Percentiles rank a stretch among this genome's conserved stretches.
Evolutionary conservation across 768 basidiomycete species (phyloP).

Genomic region (Dentipellis fragilis): DNA sequence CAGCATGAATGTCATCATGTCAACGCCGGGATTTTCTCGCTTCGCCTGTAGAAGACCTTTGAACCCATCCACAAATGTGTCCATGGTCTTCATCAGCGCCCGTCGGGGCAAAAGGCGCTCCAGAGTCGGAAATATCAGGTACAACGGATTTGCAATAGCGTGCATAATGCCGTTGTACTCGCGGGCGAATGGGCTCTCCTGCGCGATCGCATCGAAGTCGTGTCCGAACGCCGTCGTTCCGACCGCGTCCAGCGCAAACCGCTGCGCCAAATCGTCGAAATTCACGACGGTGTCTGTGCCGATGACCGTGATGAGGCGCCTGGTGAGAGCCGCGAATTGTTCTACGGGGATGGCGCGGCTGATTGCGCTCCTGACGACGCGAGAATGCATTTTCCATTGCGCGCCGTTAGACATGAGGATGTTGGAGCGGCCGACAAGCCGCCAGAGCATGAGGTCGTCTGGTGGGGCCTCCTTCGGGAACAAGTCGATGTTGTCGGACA

Average conservation of each 20-base stretch:
- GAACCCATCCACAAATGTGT: conserved; percentile 21
- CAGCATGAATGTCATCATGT: conserved; percentile 27
- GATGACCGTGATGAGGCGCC: neutral
- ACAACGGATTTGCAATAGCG: conserved; percentile 24
- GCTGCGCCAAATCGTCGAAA: conserved; percentile 1
- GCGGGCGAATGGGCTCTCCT: conserved; percentile 25
- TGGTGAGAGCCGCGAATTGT: neutral
- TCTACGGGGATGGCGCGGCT: neutral
- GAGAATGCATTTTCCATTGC: conserved; percentile 5
- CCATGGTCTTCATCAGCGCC: conserved; percentile 21
- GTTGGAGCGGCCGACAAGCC: conserved; percentile 4
- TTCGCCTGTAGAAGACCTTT: conserved; percentile 21
- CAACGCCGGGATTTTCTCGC: conserved; percentile 22
- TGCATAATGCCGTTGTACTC: conserved; percentile 29
- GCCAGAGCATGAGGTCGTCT: conserved; percentile 5
- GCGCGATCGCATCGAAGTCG: conserved; percentile 26
- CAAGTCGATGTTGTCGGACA: neutral
- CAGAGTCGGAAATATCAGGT: conserved; percentile 24
- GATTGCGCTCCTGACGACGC: conserved; percentile 1
- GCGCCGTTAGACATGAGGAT: conserved; percentile 6
- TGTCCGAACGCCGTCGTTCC: conserved; percentile 28
- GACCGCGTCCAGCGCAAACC: conserved; percentile 28
- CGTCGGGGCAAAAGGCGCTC: conserved; percentile 21
- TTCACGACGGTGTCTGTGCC: neutral
- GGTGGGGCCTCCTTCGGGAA: conserved; percentile 5